Evolutionary conservation across 306 rosid species (phyloP).

Genomic region (Sophora flavescens): DNA sequence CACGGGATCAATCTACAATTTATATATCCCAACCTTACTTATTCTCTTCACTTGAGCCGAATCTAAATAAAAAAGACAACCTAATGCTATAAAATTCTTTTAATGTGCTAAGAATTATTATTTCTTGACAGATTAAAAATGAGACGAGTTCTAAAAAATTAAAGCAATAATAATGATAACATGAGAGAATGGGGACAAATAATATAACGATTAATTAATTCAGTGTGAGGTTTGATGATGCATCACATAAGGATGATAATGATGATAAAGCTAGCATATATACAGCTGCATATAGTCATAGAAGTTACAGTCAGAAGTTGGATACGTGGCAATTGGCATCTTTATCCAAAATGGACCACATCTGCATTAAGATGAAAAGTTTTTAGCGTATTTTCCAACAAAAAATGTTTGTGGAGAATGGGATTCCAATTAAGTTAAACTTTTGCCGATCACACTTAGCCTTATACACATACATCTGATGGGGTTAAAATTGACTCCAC

Average conservation of each 20-base stretch:
- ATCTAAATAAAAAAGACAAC: neutral
- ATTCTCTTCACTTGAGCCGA: neutral
- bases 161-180: constrained; percentile 5
- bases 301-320: constrained; percentile 53
- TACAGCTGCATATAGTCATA: constrained; percentile 39
- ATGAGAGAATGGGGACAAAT: constrained; percentile 14
- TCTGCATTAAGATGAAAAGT: constrained; percentile 9
- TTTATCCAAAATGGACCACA: constrained; percentile 51
- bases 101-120: too few relatives aligned
- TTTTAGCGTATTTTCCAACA: constrained; percentile 45
- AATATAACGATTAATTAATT: constrained; percentile 12
- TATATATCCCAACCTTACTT: neutral
- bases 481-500: constrained; percentile 43
- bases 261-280: constrained; percentile 33
- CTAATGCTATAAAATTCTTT: too few relatives aligned
- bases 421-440: constrained; percentile 59
- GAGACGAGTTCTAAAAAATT: neutral
- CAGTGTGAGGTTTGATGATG: constrained; percentile 13
- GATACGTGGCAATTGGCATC: constrained; percentile 55
- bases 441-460: constrained; percentile 49
- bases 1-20: neutral
- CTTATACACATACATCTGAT: constrained; percentile 44
- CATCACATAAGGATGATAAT: constrained; percentile 27
- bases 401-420: constrained; percentile 64
- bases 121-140: neutral